Evolutionary conservation across 1,284 basidiomycete genomes (phyloP).

Genomic region (Schizophyllum amplum): DNA sequence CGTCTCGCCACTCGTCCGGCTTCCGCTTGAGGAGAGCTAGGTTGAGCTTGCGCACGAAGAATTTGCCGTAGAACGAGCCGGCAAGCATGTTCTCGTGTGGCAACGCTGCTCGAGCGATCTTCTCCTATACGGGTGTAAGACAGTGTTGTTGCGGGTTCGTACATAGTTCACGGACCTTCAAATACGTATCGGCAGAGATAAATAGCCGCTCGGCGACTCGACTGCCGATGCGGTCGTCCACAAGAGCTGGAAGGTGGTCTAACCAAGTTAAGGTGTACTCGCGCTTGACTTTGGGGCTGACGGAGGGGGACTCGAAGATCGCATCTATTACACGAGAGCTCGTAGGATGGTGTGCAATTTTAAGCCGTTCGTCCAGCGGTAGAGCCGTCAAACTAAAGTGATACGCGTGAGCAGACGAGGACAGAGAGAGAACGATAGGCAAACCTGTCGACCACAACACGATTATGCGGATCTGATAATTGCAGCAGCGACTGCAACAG

Average conservation of each 20-base stretch:
- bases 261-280: constrained; percentile 69
- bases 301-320: constrained; percentile 61
- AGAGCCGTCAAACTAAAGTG: constrained; percentile 69
- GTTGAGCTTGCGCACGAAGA: constrained; percentile 74
- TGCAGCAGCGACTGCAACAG: constrained; percentile 76
- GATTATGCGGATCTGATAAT: constrained; percentile 57
- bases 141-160: neutral
- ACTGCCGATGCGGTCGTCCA: constrained; percentile 84
- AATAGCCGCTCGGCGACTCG: constrained; percentile 84
- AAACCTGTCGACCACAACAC: constrained; percentile 62
- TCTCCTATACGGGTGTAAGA: constrained; percentile 54
- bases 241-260: constrained; percentile 69
- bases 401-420: constrained; percentile 1
- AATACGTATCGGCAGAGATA: constrained; percentile 80
- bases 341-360: constrained; percentile 62
- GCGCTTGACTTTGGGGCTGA: constrained; percentile 61
- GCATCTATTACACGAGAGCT: constrained; percentile 81
- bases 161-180: constrained; percentile 51
- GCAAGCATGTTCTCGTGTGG: constrained; percentile 63
- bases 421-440: constrained; percentile 7
- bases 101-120: constrained; percentile 77
- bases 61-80: constrained; percentile 79
- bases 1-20: constrained; percentile 76
- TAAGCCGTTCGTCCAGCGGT: constrained; percentile 50
- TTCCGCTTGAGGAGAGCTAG: constrained; percentile 71